Evolutionary conservation across 169 alveolate genomes (phyloP).

Genomic region (Cystoisospora suis): DNA sequence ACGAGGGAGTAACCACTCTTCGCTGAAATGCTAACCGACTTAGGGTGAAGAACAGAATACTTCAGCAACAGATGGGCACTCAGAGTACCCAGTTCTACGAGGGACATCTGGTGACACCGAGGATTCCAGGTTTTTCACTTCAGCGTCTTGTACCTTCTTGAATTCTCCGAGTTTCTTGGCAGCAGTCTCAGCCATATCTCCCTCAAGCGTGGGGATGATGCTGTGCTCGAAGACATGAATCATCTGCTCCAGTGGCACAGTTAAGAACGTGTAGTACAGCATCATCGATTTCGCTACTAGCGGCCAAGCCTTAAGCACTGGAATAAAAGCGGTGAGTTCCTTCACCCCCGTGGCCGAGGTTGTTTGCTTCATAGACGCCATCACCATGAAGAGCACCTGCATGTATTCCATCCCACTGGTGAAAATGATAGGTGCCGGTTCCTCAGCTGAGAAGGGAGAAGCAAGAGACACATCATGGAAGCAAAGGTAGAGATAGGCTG

Average conservation of each 20-base stretch:
- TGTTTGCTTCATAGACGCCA: not conserved
- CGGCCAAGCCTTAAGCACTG: conserved; percentile 33
- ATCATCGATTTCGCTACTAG: not conserved
- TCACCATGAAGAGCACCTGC: conserved; percentile 35
- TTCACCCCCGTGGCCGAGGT: not conserved
- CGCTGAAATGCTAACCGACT: no score
- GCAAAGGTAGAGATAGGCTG: no score
- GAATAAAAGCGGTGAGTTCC: not conserved
- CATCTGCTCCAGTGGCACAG: conserved; percentile 9
- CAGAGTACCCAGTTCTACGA: no score
- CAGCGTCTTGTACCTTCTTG: not conserved
- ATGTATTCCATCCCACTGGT: conserved; percentile 44
- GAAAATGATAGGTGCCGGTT: conserved; percentile 20
- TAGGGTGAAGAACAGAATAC: no score
- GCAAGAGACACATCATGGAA: not conserved
- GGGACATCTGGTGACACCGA: no score
- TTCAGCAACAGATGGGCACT: no score
- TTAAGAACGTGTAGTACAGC: conserved; percentile 1
- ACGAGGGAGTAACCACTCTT: no score
- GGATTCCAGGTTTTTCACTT: no score
- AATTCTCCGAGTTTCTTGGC: not conserved
- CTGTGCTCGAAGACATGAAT: not conserved
- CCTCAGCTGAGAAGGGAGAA: not conserved
- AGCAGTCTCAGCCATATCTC: not conserved
- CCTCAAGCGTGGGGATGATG: not conserved